A percentile compares a stretch with the other conserved stretches of the same genome.
Conservation (phyloP, 345 rosid species). For the Eucalyptus lansdowneana region DNA sequence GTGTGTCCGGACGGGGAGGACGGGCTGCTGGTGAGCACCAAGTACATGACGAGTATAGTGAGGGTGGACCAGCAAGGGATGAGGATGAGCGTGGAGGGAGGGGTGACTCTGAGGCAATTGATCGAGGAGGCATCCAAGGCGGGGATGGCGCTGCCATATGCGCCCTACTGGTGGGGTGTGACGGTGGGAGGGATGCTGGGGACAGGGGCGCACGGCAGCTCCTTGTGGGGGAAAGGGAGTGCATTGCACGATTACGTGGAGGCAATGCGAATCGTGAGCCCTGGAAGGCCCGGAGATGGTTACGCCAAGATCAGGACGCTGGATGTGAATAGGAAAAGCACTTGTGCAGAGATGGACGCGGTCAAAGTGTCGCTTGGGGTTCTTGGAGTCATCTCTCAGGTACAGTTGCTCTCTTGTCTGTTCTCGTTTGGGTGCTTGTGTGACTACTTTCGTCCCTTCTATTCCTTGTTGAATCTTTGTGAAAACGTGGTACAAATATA, state of each 20-base stretch:
- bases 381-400: constrained; percentile 82
- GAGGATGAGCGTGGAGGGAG: constrained; percentile 58
- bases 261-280: constrained; percentile 41
- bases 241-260: constrained; percentile 59
- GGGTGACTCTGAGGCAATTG: constrained; percentile 44
- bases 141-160: constrained; percentile 60
- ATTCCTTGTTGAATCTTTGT: neutral
- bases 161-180: constrained; percentile 91
- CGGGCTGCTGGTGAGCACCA: constrained; percentile 69
- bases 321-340: neutral
- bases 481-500: too few species aligned
- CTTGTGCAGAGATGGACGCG: constrained; percentile 31
- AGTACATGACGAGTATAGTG: constrained; percentile 22
- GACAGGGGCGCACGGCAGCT: constrained; percentile 84
- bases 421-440: neutral
- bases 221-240: constrained; percentile 68
- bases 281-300: constrained; percentile 28
- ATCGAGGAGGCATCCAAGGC: constrained; percentile 46
- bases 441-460: neutral
- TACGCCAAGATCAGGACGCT: constrained; percentile 34
- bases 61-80: constrained; percentile 13
- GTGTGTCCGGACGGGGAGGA: constrained; percentile 52
- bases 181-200: constrained; percentile 67
- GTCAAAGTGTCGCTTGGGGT: constrained; percentile 78
- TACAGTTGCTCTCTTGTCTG: neutral